Percentiles rank a stretch among this genome's conserved stretches.
These are phyloP conservation scores for Mycena floridula DNA, from an alignment of 768 basidiomycete species.

Conservation along the genomic window DNA sequence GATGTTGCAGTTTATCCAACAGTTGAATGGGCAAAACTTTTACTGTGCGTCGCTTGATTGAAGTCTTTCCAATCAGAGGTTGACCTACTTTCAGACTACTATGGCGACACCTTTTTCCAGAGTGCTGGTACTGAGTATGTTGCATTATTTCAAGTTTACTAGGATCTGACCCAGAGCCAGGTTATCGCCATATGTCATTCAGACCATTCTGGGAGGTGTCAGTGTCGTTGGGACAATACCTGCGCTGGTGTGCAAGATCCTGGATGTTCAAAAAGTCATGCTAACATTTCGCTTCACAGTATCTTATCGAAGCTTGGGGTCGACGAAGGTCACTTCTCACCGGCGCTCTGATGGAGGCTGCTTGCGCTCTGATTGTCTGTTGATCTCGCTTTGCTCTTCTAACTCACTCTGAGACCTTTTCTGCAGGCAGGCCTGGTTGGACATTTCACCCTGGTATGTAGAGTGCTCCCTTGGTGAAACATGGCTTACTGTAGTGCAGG, in stretches of 20 bases:
- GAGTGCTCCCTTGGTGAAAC: no score
- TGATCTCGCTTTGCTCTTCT: not conserved
- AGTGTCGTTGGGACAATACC: conserved; percentile 70
- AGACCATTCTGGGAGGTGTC: conserved; percentile 68
- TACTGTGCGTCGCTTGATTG: conserved; percentile 48
- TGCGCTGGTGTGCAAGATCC: conserved; percentile 39
- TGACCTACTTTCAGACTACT: conserved; percentile 49
- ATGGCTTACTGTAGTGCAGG: no score
- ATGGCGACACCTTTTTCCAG: conserved; percentile 77
- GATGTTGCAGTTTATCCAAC: conserved; percentile 80
- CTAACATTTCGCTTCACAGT: conserved; percentile 15
- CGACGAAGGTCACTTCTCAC: conserved; percentile 65
- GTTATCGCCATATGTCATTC: conserved; percentile 69
- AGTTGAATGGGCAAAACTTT: conserved; percentile 78
- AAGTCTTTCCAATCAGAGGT: not conserved
- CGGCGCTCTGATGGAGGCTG: conserved; percentile 54
- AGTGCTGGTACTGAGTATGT: conserved; percentile 58
- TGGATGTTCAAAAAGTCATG: not conserved
- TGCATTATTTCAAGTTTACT: no score
- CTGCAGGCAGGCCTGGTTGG: conserved; percentile 73
- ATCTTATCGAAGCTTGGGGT: conserved; percentile 71
- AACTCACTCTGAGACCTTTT: not conserved
- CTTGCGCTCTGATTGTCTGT: conserved; percentile 56
- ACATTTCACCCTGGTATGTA: conserved; percentile 60
- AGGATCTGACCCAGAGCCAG: no score